Percentiles rank a stretch among this genome's conserved stretches.
These are phyloP conservation scores for Tieghemostelium lacteum DNA, from an alignment of 78 protist genomes.

Conservation along the genomic window DNA sequence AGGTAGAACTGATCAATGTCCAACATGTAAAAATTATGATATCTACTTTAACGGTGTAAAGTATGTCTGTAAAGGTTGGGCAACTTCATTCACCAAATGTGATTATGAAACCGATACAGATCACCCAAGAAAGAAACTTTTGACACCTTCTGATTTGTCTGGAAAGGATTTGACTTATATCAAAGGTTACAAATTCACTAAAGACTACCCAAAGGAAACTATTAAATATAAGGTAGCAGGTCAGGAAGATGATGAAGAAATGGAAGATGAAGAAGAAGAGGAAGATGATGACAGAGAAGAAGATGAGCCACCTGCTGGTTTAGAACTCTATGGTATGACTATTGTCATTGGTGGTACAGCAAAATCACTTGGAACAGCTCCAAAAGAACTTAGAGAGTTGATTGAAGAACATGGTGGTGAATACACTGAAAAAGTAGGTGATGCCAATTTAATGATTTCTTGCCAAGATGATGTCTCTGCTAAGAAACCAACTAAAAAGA, in stretches of 20 bases:
- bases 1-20: constrained; percentile 73
- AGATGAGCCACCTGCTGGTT: constrained; percentile 56
- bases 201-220: constrained; percentile 41
- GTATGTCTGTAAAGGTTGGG: constrained; percentile 71
- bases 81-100: constrained; percentile 40
- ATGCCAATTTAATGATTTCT: constrained; percentile 54
- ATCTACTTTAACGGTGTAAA: constrained; percentile 36
- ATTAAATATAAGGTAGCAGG: not conserved
- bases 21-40: constrained; percentile 52
- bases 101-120: constrained; percentile 14
- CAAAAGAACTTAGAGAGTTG: constrained; percentile 3
- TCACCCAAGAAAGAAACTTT: constrained; percentile 14
- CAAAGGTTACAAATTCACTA: constrained; percentile 8
- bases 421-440: constrained; percentile 16
- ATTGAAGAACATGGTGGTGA: constrained; percentile 70
- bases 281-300: constrained; percentile 42
- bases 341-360: constrained; percentile 58
- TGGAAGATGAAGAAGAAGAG: not conserved
- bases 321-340: constrained; percentile 56
- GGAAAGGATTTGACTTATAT: constrained; percentile 15
- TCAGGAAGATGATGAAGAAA: constrained; percentile 52
- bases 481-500: constrained; percentile 26
- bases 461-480: constrained; percentile 28
- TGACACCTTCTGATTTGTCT: constrained; percentile 19
- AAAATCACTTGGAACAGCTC: constrained; percentile 25